These are phyloP conservation scores for Cladosporium cucumerinum DNA, from an alignment of 2,329 filamentous ascomycete genomes.

Conservation along the genomic window DNA sequence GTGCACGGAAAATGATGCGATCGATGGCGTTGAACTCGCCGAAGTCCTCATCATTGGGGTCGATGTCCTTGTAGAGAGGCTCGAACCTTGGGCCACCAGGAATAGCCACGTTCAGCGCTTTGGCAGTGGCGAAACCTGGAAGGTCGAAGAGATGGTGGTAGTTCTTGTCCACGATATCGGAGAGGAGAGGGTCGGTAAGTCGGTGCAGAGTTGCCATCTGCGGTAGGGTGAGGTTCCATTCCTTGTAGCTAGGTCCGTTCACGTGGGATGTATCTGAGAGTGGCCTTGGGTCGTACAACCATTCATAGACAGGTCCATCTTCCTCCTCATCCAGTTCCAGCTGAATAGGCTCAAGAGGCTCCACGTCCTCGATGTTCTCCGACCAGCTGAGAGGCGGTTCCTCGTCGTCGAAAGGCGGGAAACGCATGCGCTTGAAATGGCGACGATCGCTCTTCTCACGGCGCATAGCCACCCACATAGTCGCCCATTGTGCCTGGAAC, in stretches of 20 bases:
- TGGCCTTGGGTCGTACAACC: conserved; percentile 95
- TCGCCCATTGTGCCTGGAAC: conserved; percentile 97
- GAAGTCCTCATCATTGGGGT: conserved; percentile 98
- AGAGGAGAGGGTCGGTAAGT: conserved; percentile 83
- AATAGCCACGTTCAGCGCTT: conserved; percentile 93
- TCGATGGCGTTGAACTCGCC: conserved; percentile 99
- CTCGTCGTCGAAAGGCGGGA: conserved; percentile 97
- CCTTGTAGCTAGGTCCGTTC: conserved; percentile 94
- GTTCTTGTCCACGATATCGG: conserved; percentile 90
- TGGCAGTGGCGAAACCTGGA: conserved; percentile 91
- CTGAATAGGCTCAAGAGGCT: conserved; percentile 95
- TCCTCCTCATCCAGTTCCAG: conserved; percentile 96
- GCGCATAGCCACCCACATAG: conserved; percentile 99
- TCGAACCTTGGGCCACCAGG: conserved; percentile 97
- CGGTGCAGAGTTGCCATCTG: conserved; percentile 97
- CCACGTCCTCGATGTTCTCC: conserved; percentile 97
- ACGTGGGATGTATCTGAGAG: conserved; percentile 89
- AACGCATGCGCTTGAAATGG: conserved; percentile 98
- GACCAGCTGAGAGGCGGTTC: conserved; percentile 97
- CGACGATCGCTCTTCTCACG: conserved; percentile 94
- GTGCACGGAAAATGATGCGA: conserved; percentile 94
- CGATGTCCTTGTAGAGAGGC: conserved; percentile 95
- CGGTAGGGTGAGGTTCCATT: conserved; percentile 85
- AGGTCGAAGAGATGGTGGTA: conserved; percentile 98
- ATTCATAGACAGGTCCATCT: conserved; percentile 86